Evolutionary conservation across 305 asterid species (phyloP), one percentile per base, ranked within the genome.

Genomic region (Nicotiana rustica): DNA sequence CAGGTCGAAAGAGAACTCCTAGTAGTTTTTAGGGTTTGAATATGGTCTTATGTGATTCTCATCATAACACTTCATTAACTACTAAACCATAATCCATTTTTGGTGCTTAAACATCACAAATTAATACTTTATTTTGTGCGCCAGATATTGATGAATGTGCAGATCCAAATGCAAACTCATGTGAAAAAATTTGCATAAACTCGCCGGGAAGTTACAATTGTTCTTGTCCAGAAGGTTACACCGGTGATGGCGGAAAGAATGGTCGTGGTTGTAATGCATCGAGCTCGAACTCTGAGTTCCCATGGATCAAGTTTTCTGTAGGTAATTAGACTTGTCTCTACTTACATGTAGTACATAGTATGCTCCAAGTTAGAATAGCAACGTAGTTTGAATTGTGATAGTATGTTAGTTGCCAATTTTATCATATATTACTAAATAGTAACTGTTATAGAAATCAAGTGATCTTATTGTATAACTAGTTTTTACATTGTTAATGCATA

Each of bases 61-160:
- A 6, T 41, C 36, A 33, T 33, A 0, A 33, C 49, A 2, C 49
- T 7, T 41, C 2, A 41, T 7, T 6, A 10, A 41, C 49, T 41
- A 41, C 10, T 41, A 41, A 2, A 41, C 3, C 0, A 41, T 9
- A 41, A 10, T 41, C 7, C 47, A 38, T 41, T 41, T 41, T 8
- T 41, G 10, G 12, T 8, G 49, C 10, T 41, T 85, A 65, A 81
- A 3, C 33, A 3, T 1, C 8, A 36, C 21, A 44, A 29, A 69
- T 18, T 59, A 66, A 15, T 73, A 41, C 9, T 55, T 1, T 56
- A 4, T 25, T 77, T 69, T 44, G 3, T 49, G 57, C 15, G 2
- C 6, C 25, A 88, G 90, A 88, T 62, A 84, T 83, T 21, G 6
- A 88, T 64, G 89, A 88, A 55, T 88, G 90, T 36, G 7, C 1